Evolutionary conservation across 2,329 filamentous ascomycete genomes (phyloP), one percentile per base, ranked within the genome.

Genomic region (Tothia fuscella): DNA sequence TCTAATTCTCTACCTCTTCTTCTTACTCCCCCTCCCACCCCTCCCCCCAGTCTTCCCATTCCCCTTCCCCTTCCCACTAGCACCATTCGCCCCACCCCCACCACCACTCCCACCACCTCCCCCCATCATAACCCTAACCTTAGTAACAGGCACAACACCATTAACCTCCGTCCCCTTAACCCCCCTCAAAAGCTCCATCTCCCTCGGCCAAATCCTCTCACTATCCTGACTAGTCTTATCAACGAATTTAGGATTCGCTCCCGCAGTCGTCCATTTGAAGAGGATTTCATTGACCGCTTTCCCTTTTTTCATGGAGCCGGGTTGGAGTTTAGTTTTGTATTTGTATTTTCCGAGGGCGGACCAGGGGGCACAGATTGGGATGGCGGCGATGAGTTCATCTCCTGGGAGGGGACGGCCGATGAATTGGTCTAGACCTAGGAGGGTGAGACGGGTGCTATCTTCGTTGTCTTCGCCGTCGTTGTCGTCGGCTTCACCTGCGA

Each of bases 291-390:
- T 85, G 36, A 94, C 78, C 0, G 87, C 88, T 58, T 95, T 96
- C 7, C 91, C 89, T 65, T 94, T 94, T 70, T 96, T 98, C 48
- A 80, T 72, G 0, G 78, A 64, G 0, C 91, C 91, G 0, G 91
- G 91, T 62, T 96, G 91, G 52, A 98, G 61, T 67, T 98, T 98
- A 41, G 80, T 84, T 61, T 93, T 93, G 68, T 95, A 96, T 63
- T 95, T 95, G 63, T 82, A 83, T 43, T 74, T 75, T 62, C 68
- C 63, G 42, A 80, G 58, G 1, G 76, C 70, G n/a, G 66, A 63
- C 76, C 76, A 80, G 1, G 76, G 76, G 7, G 76, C 76, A 42
- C 74, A 77, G 5, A 80, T 65, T 2, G 76, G 73, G 37, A 79
- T 69, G 1, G 73, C 75, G 33, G 72, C 70, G 6, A 89, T 62